Evolutionary conservation across 345 rosid genomes (phyloP).

Genomic region (Brassica cretica): DNA sequence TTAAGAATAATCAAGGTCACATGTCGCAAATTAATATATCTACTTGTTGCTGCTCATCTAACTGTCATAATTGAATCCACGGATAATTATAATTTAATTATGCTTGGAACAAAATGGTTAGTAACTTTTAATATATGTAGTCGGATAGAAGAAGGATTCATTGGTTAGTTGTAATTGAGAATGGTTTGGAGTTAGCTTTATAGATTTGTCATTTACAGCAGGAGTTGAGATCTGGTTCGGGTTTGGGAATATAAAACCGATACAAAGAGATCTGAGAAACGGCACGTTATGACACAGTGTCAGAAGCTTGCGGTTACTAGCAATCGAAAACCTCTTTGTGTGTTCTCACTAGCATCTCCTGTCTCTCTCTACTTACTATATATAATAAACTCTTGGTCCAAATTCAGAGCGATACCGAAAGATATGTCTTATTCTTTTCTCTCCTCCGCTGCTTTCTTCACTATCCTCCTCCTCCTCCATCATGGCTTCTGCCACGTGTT

Average conservation of each 20-base stretch:
- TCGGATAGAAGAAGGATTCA: background rate
- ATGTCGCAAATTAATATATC: slow-evolving; percentile 36
- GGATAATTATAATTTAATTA: slow-evolving; percentile 2
- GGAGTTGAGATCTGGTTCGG: slow-evolving; percentile 7
- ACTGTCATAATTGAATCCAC: slow-evolving; percentile 19
- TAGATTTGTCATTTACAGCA: background rate
- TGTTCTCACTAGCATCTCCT: slow-evolving; percentile 26
- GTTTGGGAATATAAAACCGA: background rate
- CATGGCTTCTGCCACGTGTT: slow-evolving; percentile 46
- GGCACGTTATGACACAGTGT: slow-evolving; percentile 30
- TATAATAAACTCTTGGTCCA: slow-evolving; percentile 19
- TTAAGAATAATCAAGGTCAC: slow-evolving; percentile 7
- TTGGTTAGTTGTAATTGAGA: background rate
- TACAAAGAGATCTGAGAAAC: background rate
- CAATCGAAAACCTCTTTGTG: slow-evolving; percentile 13
- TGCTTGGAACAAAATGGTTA: background rate
- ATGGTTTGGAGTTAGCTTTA: background rate
- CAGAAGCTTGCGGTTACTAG: slow-evolving; percentile 26
- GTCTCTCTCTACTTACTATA: slow-evolving; percentile 11
- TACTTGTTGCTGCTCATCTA: slow-evolving; percentile 30
- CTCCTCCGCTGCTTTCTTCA: slow-evolving; percentile 15
- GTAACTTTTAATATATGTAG: background rate
- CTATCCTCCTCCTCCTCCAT: slow-evolving; percentile 30
- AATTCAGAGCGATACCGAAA: background rate
- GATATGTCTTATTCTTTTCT: slow-evolving; percentile 23